Conservation (phyloP, 2,329 filamentous ascomycete genomes). For the Alternaria gaisen region DNA sequence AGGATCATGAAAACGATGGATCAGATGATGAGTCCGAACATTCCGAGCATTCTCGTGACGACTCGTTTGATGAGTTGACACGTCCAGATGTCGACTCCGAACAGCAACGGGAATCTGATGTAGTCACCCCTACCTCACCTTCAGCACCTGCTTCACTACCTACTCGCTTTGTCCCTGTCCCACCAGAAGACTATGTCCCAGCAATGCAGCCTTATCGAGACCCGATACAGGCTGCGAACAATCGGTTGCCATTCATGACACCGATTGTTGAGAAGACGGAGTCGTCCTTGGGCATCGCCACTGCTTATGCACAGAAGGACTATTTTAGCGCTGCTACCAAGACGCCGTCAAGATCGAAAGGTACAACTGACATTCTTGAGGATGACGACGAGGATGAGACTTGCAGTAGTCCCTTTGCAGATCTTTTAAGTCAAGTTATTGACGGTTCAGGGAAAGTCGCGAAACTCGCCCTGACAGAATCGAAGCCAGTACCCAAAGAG, state of each 20-base stretch:
- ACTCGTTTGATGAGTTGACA: conserved; percentile 46
- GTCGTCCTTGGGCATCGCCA: conserved; percentile 72
- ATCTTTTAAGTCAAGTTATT: conserved; percentile 64
- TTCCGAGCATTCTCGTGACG: conserved; percentile 47
- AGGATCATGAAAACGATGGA: conserved; percentile 41
- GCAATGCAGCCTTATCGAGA: conserved; percentile 83
- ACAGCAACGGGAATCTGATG: conserved; percentile 48
- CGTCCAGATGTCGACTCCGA: conserved; percentile 37
- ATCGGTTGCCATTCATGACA: conserved; percentile 96
- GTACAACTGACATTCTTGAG: conserved; percentile 51
- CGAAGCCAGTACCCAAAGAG: conserved; percentile 44
- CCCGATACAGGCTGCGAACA: conserved; percentile 81
- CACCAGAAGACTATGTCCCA: conserved; percentile 85
- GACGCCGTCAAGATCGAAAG: conserved; percentile 74
- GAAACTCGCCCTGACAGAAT: conserved; percentile 61
- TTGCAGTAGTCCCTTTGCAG: conserved; percentile 76
- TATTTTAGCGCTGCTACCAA: conserved; percentile 78
- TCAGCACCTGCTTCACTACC: conserved; percentile 48
- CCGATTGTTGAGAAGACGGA: conserved; percentile 97
- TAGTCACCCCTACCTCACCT: conserved; percentile 60
- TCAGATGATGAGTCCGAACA: conserved; percentile 49
- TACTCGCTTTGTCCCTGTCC: conserved; percentile 77
- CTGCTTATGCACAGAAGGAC: conserved; percentile 61
- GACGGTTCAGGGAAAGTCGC: conserved; percentile 56
- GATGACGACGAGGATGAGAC: conserved; percentile 53